Percentiles rank a stretch among this genome's conserved stretches.
Conservation (phyloP, 2,329 filamentous ascomycete genomes). For the Pseudogymnoascus sp. region DNA sequence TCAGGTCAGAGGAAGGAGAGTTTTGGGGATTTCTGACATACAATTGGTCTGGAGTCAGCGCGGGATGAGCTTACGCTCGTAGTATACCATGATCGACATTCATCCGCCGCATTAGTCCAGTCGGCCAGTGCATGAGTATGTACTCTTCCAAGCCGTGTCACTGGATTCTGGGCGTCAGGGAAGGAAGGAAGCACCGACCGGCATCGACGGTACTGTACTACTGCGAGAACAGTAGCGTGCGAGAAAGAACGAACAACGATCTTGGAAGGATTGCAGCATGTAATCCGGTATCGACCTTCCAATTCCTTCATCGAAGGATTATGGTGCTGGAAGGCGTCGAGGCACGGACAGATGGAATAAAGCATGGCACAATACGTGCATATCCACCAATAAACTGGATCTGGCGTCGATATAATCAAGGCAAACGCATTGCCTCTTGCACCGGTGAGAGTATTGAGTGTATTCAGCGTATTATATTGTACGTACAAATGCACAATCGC, state of each 20-base stretch:
- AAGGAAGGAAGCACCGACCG: not conserved
- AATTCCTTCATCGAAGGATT: not conserved
- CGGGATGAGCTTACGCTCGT: not conserved
- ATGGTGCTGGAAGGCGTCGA: not conserved
- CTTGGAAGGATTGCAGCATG: not conserved
- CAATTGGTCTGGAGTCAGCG: not conserved
- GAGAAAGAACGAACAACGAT: not conserved
- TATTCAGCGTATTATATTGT: not conserved
- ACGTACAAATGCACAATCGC: not conserved
- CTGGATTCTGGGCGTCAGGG: conserved; percentile 6
- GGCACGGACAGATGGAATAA: not conserved
- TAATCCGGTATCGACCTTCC: not conserved
- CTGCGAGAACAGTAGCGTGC: not conserved
- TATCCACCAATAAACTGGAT: not conserved
- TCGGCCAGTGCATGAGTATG: not conserved
- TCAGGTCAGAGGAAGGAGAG: not conserved
- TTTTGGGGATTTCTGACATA: not conserved
- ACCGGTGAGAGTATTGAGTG: not conserved
- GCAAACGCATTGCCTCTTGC: not conserved
- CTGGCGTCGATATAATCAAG: not conserved
- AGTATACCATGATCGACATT: conserved; percentile 3
- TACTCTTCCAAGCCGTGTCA: conserved; percentile 1
- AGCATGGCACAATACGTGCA: not conserved
- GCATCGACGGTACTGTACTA: not conserved
- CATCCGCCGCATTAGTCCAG: not conserved